phyloP scores from a whole-genome alignment of 2,329 filamentous ascomycete species.

The Cytospora schulzeri region DNA sequence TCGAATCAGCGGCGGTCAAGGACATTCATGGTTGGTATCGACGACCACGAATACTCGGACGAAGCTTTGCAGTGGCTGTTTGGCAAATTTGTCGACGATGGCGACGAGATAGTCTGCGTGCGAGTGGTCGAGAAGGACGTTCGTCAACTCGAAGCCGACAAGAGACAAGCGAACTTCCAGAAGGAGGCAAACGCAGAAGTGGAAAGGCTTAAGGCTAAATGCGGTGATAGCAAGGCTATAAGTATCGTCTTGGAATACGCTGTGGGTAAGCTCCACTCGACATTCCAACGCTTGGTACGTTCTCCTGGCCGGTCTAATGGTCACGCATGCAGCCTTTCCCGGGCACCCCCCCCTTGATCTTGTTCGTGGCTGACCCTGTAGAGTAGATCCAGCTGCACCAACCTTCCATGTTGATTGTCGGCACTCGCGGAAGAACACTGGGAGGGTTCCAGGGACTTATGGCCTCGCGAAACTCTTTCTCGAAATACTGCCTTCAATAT shows the following conservation, averaged over 20 bases:
- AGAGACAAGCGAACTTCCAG: constrained; percentile 58
- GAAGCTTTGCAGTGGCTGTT: constrained; percentile 92
- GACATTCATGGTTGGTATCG: constrained; percentile 87
- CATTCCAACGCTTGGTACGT: constrained; percentile 85
- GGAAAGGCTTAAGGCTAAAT: constrained; percentile 76
- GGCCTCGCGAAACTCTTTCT: constrained; percentile 77
- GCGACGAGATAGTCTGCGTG: constrained; percentile 89
- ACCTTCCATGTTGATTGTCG: constrained; percentile 87
- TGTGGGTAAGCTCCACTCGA: constrained; percentile 85
- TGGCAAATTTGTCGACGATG: constrained; percentile 88
- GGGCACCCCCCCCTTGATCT: neutral
- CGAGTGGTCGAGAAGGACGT: constrained; percentile 84
- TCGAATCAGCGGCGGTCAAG: constrained; percentile 73
- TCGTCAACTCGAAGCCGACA: constrained; percentile 64
- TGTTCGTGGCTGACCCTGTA: constrained; percentile 4
- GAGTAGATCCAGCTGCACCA: constrained; percentile 85
- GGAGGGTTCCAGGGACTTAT: constrained; percentile 85
- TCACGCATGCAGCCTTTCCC: neutral
- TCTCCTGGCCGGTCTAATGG: neutral
- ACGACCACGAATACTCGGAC: constrained; percentile 89
- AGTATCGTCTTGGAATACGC: constrained; percentile 85
- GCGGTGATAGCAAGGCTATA: constrained; percentile 77
- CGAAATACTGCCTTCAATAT: constrained; percentile 92
- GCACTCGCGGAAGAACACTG: constrained; percentile 80
- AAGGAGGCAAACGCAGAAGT: constrained; percentile 75